Base-by-base conservation (phyloP, 495 filamentous ascomycete genomes). In the Platismatia glauca region DNA sequence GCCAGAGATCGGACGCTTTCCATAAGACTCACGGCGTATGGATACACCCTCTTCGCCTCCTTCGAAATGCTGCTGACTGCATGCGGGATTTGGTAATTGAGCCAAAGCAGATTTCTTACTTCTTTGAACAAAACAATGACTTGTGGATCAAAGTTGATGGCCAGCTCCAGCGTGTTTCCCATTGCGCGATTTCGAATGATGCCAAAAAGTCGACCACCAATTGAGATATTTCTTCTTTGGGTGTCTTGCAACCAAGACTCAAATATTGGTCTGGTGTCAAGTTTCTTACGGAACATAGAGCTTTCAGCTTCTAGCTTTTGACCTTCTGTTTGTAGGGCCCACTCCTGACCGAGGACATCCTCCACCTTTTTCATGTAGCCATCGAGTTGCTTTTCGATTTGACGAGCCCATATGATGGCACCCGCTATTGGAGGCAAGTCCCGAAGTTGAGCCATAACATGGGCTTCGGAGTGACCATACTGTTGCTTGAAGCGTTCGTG, bases 401-500 rank as follows among this genome's bases (percentile, higher is more conserved):
- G 94, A 18, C 90, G 83, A 29, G 90, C 92, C 90, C 94, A 97
- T 59, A 97, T 92, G 60, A 99, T 96, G 20, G 92, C 91, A 57
- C 94, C 95, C 11, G 94, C 93, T 22, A 97, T 91, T 1, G 94
- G 95, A 0, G 94, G 93, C 20, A 99, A 75, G 75, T 99, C 94
- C 58, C 91, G 89, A 41, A 99, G 78, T 71, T 97, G 93, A 2
- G 93, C 91, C 94, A 99, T 97, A 7, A 88, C 90, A 74, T 97
- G 92, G 1, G 95, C 91, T 74, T 99, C 94, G 0, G 94, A 97
- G 64, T 97, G 89, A 24, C 93, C 95, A 73, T 99, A 99, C 71
- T 97, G 94, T 71, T 95, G 90, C 77, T 96, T 97, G 78, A 99
- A 97, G 12, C 94, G 87, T 73, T 97, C 91, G 68, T 99, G 95